Conservation (phyloP, 306 rosid species). For the Rosa multiflora region DNA sequence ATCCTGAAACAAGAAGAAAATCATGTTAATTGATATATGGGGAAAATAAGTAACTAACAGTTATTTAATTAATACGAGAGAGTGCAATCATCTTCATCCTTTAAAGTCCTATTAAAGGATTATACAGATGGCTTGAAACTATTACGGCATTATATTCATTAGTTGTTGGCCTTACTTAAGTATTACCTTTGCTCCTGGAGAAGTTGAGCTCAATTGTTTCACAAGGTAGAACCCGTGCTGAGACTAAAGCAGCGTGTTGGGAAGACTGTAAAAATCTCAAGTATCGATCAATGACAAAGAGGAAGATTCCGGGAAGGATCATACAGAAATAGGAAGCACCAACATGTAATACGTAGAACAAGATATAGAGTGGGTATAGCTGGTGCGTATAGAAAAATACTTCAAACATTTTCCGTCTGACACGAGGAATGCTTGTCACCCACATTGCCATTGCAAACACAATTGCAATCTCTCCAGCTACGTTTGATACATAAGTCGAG, state of each 20-base stretch:
- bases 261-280: constrained; percentile 69
- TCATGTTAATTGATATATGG: not conserved
- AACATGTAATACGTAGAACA: constrained; percentile 64
- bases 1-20: constrained; percentile 39
- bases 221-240: constrained; percentile 61
- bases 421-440: constrained; percentile 45
- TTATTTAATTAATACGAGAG: not conserved
- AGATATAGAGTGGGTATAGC: constrained; percentile 51
- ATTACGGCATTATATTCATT: not conserved
- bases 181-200: constrained; percentile 49
- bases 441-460: constrained; percentile 48
- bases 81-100: too few species aligned
- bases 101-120: too few species aligned
- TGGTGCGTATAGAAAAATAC: constrained; percentile 73
- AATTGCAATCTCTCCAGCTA: constrained; percentile 59
- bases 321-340: constrained; percentile 50
- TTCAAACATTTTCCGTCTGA: constrained; percentile 64
- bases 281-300: constrained; percentile 57
- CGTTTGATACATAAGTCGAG: constrained; percentile 48
- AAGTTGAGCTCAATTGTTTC: constrained; percentile 58
- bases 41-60: not conserved
- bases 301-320: constrained; percentile 69
- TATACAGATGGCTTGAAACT: too few species aligned
- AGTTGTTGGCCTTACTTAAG: not conserved
- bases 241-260: constrained; percentile 31